Evolutionary conservation across 805 yeast genomes (phyloP), one percentile per base, ranked within the genome.

Genomic region (Spencermartinsiella europaea): DNA sequence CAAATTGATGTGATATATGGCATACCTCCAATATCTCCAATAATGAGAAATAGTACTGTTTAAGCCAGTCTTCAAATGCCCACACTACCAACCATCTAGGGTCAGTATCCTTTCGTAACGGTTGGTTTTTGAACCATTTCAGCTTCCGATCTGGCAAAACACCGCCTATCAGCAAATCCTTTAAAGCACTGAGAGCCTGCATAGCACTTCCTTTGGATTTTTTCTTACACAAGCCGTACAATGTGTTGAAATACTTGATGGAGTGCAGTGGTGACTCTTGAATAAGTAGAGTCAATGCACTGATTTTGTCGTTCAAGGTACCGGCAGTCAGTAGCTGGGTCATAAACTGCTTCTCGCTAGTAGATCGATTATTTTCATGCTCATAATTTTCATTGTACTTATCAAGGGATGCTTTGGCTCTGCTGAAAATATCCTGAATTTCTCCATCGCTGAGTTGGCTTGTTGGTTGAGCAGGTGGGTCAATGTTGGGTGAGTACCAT

Each of bases 241-340:
- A 68, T 34, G 83, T 83, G 54, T 87, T 95, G 47, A 93, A 71
- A 0, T 96, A 87, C 63, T 87, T 85, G 44, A 82, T 61, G 56
- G 91, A 85, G 62, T 93, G 98, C 45, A 89, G 63, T 4, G 99
- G 99, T 2, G 97, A 90, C 69, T 93, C 98, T 63, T 93, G 98
- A 40, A 90, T 78, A 62, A 93, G 72, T 62, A 93, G 77, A 0
- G 99, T 91, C 61, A 93, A 74, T 0, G 99, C 96, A 40, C 96
- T 86, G 46, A 93, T 85, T 69, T 93, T 89, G 82, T 93, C 99
- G 58, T 81, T 83, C 57, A 91, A 74, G 0, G 99, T 93, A 85
- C 99, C 99, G 55, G 80, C 83, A 4, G 89, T 75, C 59, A 93
- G 76, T 56, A 93, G 83, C 66, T 91, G 95, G 1, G 91, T 77